Evolutionary conservation across 805 yeast genomes (phyloP).

Genomic region (Wickerhamiella australiensis): DNA sequence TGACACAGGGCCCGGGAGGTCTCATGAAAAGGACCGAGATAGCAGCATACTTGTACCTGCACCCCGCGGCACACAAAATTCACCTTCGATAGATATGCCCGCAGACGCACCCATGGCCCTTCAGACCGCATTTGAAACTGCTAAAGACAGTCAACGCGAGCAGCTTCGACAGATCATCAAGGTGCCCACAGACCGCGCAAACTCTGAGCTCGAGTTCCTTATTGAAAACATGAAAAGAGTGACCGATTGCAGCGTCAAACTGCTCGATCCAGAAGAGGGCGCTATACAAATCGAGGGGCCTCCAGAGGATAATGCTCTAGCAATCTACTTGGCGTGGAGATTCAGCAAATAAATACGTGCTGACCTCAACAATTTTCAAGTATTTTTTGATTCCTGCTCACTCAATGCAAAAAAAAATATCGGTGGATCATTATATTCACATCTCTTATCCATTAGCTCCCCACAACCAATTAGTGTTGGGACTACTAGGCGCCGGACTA

Average conservation of each 20-base stretch:
- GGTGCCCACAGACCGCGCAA: conserved; percentile 7
- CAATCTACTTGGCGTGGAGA: conserved; percentile 12
- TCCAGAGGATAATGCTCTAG: conserved; percentile 39
- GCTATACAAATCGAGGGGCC: conserved; percentile 58
- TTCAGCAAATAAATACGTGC: not conserved
- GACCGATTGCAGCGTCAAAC: conserved; percentile 14
- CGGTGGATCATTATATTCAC: too few species aligned
- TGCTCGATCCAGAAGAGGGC: conserved; percentile 37
- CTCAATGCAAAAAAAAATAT: too few species aligned
- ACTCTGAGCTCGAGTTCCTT: conserved; percentile 9
- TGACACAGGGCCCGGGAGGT: not conserved
- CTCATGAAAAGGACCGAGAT: not conserved
- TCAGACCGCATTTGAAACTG: conserved; percentile 21
- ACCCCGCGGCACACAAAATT: not conserved
- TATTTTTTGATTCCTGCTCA: too few species aligned
- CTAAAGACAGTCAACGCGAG: conserved; percentile 16
- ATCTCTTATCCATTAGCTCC: too few species aligned
- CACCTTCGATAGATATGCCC: not conserved
- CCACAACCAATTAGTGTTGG: too few species aligned
- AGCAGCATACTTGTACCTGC: not conserved
- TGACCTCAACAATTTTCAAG: too few species aligned
- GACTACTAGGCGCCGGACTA: too few species aligned
- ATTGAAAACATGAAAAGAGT: conserved; percentile 17
- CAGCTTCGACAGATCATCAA: conserved; percentile 19
- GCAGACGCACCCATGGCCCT: conserved; percentile 12